A percentile compares a stretch with the other conserved stretches of the same genome.
Conservation (phyloP, 345 rosid genomes). For the Syzygium grande region DNA sequence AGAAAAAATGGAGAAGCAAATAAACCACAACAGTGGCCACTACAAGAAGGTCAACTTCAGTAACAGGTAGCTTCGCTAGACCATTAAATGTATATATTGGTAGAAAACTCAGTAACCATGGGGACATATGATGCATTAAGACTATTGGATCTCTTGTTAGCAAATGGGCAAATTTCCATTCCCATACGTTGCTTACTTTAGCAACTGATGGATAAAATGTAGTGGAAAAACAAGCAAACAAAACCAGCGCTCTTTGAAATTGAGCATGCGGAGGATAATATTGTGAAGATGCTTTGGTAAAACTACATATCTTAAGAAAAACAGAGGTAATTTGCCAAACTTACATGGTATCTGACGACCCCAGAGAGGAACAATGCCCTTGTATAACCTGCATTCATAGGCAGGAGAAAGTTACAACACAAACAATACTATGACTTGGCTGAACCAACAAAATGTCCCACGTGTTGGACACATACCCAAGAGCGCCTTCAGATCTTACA, state of each 20-base stretch:
- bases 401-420: neutral
- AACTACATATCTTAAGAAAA: neutral
- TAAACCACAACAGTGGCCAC: neutral
- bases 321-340: slow-evolving; percentile 1
- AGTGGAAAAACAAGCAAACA: neutral
- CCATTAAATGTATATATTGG: neutral
- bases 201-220: neutral
- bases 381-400: slow-evolving; percentile 53
- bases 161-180: too few species aligned
- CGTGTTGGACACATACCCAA: slow-evolving; percentile 31
- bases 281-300: neutral
- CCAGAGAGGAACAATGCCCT: slow-evolving; percentile 90
- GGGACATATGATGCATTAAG: neutral
- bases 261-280: neutral
- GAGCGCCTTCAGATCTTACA: slow-evolving; percentile 60
- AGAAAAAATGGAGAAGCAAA: neutral
- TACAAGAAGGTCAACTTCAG: neutral
- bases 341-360: slow-evolving; percentile 99
- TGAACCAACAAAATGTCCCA: neutral
- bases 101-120: neutral
- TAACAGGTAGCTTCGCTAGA: neutral
- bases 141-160: too few species aligned
- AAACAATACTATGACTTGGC: neutral
- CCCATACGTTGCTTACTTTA: too few species aligned
- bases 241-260: neutral